A percentile compares a stretch with the other conserved stretches of the same genome.
These are phyloP conservation scores for Globisporangium mamillatum DNA, from an alignment of 352 stramenopile genomes.

Conservation along the genomic window DNA sequence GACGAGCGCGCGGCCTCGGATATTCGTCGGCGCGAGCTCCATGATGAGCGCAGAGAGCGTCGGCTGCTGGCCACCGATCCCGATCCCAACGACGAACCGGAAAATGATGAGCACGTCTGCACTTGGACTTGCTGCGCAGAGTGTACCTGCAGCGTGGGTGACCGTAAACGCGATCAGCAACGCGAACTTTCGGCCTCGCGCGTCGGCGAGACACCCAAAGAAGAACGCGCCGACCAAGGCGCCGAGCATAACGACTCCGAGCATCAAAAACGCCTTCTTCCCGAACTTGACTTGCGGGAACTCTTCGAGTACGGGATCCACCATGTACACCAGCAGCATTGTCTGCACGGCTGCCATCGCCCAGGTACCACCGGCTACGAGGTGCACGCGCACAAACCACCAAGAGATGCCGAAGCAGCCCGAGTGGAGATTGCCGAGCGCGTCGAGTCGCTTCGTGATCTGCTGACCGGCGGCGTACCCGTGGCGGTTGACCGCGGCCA, in stretches of 20 bases:
- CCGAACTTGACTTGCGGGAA: too few relatives aligned
- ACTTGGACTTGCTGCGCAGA: not conserved
- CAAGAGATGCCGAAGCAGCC: not conserved
- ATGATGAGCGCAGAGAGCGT: not conserved
- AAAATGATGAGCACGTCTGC: not conserved
- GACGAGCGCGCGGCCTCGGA: not conserved
- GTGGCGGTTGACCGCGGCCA: not conserved
- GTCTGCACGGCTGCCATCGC: not conserved
- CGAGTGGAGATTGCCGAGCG: not conserved
- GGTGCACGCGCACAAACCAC: not conserved
- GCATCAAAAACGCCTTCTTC: not conserved
- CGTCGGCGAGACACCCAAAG: not conserved
- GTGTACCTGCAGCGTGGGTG: not conserved
- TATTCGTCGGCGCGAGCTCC: not conserved
- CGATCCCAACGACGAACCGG: not conserved
- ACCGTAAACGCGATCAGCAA: not conserved
- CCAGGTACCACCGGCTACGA: not conserved
- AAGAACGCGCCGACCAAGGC: not conserved
- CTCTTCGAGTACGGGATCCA: not conserved
- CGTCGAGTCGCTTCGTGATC: not conserved
- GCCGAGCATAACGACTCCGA: not conserved
- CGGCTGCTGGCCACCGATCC: not conserved
- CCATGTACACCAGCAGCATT: not conserved
- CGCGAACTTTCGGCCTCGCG: not conserved
- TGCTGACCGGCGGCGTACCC: not conserved